Percentiles rank a stretch among this genome's conserved stretches.
These are phyloP conservation scores for Pinus albicaulis DNA, from an alignment of 75 land plant genomes.

Conservation along the genomic window DNA sequence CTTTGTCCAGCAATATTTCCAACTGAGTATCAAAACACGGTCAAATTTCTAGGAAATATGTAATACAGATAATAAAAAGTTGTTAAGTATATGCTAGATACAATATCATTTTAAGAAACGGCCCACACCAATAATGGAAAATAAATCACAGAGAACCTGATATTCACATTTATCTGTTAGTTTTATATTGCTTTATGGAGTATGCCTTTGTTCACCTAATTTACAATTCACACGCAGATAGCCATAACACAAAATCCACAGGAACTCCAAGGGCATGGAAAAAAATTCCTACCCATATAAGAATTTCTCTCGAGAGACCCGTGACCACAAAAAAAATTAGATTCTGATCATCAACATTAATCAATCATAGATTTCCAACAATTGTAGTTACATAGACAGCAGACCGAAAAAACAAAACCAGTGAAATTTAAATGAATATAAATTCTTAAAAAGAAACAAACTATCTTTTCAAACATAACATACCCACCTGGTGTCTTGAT, in stretches of 20 bases:
- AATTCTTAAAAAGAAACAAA: not conserved
- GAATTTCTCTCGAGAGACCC: not conserved
- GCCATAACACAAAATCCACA: not conserved
- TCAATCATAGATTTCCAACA: no score
- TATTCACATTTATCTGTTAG: not conserved
- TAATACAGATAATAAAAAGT: not conserved
- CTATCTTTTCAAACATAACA: not conserved
- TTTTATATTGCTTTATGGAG: not conserved
- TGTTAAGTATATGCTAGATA: not conserved
- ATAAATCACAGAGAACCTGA: not conserved
- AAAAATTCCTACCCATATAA: not conserved
- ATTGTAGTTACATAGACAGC: not conserved
- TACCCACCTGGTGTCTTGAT: not conserved
- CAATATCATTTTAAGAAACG: not conserved
- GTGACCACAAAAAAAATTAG: not conserved
- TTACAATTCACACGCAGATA: not conserved
- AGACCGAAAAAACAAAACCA: not conserved
- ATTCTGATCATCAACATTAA: not conserved
- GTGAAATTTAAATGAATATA: not conserved
- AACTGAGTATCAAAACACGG: constrained; percentile 33
- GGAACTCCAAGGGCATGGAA: not conserved
- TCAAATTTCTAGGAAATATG: not conserved
- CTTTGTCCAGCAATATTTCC: constrained; percentile 71
- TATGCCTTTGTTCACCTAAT: not conserved
- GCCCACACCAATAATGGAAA: not conserved